A percentile compares a stretch with the other conserved stretches of the same genome.
Conservation (phyloP, 78 protist genomes). For the Dictyostelium discoideum region DNA sequence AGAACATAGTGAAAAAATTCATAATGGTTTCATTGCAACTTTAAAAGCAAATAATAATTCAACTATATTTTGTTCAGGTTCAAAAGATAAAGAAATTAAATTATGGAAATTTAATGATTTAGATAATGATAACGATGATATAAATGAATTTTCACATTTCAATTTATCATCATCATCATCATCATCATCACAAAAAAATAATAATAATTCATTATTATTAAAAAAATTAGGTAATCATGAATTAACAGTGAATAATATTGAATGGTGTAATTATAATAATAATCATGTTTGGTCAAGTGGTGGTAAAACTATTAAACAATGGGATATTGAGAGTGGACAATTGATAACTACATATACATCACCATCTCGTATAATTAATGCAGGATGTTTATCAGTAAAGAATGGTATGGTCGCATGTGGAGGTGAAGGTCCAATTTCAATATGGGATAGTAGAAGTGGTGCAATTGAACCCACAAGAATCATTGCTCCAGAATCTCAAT, state of each 20-base stretch:
- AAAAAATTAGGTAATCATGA: background rate
- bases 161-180: background rate
- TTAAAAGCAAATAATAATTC: slow-evolving; percentile 29
- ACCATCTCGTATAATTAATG: background rate
- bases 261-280: slow-evolving; percentile 32
- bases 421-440: slow-evolving; percentile 13
- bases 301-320: background rate
- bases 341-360: background rate
- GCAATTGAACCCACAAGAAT: background rate
- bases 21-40: slow-evolving; percentile 4
- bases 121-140: background rate
- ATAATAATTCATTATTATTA: background rate
- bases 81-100: slow-evolving; percentile 44
- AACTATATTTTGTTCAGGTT: slow-evolving; percentile 28
- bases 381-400: slow-evolving; percentile 10
- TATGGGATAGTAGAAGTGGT: slow-evolving; percentile 28
- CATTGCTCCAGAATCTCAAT: background rate
- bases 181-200: no score
- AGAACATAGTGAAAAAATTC: background rate
- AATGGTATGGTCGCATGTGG: slow-evolving; percentile 8
- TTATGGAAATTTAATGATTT: slow-evolving; percentile 26
- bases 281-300: background rate
- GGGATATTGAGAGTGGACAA: slow-evolving; percentile 55
- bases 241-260: slow-evolving; percentile 9
- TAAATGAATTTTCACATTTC: background rate